A percentile compares a stretch with the other conserved stretches of the same genome.
phyloP scores from a whole-genome alignment of 177 flowering plant species.

The Tripterygium wilfordii region DNA sequence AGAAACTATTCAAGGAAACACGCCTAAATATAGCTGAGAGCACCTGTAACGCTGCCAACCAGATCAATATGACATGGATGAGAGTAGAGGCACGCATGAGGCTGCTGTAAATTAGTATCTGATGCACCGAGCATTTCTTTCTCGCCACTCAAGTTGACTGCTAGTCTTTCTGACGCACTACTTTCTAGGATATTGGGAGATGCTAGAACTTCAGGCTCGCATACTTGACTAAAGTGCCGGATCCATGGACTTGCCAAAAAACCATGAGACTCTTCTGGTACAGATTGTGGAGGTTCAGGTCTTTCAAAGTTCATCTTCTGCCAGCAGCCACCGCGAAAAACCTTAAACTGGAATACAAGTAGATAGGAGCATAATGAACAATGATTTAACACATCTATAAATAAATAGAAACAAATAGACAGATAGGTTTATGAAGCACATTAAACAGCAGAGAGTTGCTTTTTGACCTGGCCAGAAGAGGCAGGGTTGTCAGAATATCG shows the following conservation, averaged over 20 bases:
- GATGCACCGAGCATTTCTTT: constrained; percentile 11
- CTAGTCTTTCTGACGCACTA: constrained; percentile 10
- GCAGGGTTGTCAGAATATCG: constrained; percentile 1
- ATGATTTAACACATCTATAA: background rate
- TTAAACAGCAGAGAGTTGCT: background rate
- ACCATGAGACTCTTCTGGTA: constrained; percentile 9
- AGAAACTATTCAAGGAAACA: background rate
- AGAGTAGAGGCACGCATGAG: constrained; percentile 5
- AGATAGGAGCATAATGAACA: background rate
- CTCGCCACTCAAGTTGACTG: constrained; percentile 9
- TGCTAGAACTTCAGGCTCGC: constrained; percentile 6
- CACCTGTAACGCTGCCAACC: constrained; percentile 9
- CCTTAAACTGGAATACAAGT: constrained; percentile 74
- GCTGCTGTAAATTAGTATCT: constrained; percentile 18
- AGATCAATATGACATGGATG: constrained; percentile 10
- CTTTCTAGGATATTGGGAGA: constrained; percentile 13
- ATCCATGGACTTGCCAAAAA: constrained; percentile 45
- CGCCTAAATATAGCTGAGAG: background rate
- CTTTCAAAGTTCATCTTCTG: constrained; percentile 38
- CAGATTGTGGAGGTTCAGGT: constrained; percentile 12
- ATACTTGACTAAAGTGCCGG: constrained; percentile 36
- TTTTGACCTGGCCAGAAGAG: constrained; percentile 43
- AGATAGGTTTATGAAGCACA: too few relatives aligned
- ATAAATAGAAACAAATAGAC: background rate
- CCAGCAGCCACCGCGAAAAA: constrained; percentile 56